Conservation (phyloP, 805 yeast species). For the Ogataea thermomethanolica region DNA sequence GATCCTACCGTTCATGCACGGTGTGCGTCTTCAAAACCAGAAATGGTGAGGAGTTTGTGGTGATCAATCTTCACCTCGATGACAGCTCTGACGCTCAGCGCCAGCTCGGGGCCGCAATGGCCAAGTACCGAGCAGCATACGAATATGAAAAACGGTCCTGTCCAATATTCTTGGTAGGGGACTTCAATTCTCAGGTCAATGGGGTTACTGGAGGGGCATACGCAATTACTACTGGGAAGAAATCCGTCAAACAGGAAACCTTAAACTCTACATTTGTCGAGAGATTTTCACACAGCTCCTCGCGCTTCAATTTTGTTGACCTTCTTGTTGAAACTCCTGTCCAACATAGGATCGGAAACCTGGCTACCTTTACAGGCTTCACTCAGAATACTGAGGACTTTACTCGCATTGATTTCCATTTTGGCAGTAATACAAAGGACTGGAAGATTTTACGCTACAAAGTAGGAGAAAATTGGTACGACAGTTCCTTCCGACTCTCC, state of each 20-base stretch:
- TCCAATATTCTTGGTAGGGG: constrained; percentile 49
- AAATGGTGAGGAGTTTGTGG: constrained; percentile 35
- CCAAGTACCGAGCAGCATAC: constrained; percentile 37
- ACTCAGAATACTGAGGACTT: constrained; percentile 19
- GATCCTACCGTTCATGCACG: constrained; percentile 39
- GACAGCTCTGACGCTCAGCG: constrained; percentile 46
- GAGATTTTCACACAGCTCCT: constrained; percentile 18
- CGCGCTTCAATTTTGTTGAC: constrained; percentile 30
- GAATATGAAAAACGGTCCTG: constrained; percentile 14
- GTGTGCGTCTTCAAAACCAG: constrained; percentile 33
- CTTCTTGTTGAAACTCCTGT: constrained; percentile 23
- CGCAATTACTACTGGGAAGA: constrained; percentile 26
- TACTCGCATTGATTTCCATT: constrained; percentile 40
- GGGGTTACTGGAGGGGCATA: constrained; percentile 38
- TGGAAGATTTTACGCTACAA: constrained; percentile 29
- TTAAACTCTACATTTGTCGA: constrained; percentile 23
- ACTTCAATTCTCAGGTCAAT: constrained; percentile 50
- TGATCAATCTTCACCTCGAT: constrained; percentile 50
- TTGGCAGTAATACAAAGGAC: constrained; percentile 27
- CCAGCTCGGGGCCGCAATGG: constrained; percentile 41
- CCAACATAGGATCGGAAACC: constrained; percentile 32
- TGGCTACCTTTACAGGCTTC: constrained; percentile 42
- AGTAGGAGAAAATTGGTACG: constrained; percentile 37
- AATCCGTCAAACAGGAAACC: no score
- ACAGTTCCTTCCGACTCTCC: constrained; percentile 35